These are phyloP conservation scores for Agaricus blazei DNA, from an alignment of 768 basidiomycete species.

Conservation along the genomic window DNA sequence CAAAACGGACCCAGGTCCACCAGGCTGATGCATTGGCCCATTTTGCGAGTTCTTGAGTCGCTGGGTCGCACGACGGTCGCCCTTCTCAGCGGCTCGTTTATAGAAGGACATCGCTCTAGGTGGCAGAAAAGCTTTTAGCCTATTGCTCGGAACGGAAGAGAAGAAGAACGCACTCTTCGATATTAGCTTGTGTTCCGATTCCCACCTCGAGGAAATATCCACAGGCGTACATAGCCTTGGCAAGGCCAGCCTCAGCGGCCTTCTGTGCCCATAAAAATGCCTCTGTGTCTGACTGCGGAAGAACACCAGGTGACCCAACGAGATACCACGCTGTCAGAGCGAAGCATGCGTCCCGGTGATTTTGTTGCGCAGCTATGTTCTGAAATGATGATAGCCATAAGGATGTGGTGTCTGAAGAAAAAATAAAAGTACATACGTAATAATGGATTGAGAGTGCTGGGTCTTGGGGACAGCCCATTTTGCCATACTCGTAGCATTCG, in stretches of 20 bases:
- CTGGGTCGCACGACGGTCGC: constrained; percentile 90
- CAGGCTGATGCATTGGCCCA: constrained; percentile 50
- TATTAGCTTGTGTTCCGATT: constrained; percentile 69
- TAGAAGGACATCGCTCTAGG: constrained; percentile 74
- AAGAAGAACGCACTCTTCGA: constrained; percentile 51
- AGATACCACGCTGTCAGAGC: constrained; percentile 99
- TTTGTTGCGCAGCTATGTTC: constrained; percentile 98
- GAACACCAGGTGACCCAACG: constrained; percentile 94
- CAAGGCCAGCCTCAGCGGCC: constrained; percentile 86
- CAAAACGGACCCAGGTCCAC: constrained; percentile 57
- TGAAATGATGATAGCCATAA: constrained; percentile 20
- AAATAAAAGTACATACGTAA: constrained; percentile 59
- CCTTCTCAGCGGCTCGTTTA: constrained; percentile 84
- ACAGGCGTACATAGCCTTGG: constrained; percentile 96
- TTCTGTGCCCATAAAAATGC: constrained; percentile 97
- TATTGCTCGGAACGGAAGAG: constrained; percentile 9
- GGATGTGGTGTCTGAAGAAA: constrained; percentile 5
- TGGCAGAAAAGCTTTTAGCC: constrained; percentile 9
- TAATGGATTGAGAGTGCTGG: constrained; percentile 97
- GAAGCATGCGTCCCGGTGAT: constrained; percentile 95
- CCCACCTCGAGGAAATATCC: constrained; percentile 98
- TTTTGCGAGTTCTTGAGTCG: constrained; percentile 63
- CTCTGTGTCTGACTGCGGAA: constrained; percentile 98
- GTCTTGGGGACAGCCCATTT: constrained; percentile 97
- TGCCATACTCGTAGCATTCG: constrained; percentile 99